Percentiles rank a stretch among this genome's conserved stretches.
Conservation (phyloP, 129 eudicot genomes). For the Kitagawia praeruptora region DNA sequence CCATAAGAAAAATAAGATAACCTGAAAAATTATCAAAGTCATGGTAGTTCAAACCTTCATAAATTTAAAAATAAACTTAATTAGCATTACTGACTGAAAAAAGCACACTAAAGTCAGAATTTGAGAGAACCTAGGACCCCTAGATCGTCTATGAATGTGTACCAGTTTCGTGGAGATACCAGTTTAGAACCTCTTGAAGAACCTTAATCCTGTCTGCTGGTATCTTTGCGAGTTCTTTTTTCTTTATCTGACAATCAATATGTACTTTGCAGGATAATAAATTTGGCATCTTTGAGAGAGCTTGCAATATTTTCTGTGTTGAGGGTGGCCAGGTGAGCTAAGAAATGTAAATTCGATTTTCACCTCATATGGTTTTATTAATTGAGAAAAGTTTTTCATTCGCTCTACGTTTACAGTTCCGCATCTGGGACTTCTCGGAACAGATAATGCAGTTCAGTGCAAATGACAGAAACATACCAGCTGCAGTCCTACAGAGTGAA, state of each 20-base stretch:
- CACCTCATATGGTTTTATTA: neutral
- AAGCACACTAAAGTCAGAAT: no score
- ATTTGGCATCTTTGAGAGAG: conserved; percentile 35
- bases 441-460: conserved; percentile 43
- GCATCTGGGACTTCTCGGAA: conserved; percentile 86
- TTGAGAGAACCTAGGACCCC: no score
- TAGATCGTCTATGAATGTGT: no score
- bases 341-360: neutral
- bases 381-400: conserved; percentile 13
- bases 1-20: neutral
- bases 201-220: no score
- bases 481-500: conserved; percentile 30
- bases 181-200: no score
- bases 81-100: no score
- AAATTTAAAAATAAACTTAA: no score
- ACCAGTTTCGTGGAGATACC: no score
- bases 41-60: neutral
- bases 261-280: conserved; percentile 46
- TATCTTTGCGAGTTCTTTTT: neutral
- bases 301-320: conserved; percentile 40
- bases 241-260: neutral
- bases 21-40: neutral
- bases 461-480: conserved; percentile 19
- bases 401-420: conserved; percentile 37
- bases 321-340: conserved; percentile 48